Evolutionary conservation across 768 basidiomycete genomes (phyloP).

Genomic region (Pisolithus tinctorius): DNA sequence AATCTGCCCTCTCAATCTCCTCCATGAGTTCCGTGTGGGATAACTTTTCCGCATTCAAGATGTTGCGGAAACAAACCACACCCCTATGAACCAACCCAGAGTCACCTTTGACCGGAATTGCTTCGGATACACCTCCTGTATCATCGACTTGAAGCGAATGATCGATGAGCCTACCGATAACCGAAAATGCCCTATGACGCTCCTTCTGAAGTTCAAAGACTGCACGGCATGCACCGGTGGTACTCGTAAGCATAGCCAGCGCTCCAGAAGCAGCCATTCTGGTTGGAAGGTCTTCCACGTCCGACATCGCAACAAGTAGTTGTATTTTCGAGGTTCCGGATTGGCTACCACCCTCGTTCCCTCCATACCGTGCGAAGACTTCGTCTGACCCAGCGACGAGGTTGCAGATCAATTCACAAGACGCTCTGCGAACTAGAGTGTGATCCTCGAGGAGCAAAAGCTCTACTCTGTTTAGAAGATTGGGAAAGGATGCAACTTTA

Average conservation of each 20-base stretch:
- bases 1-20: constrained; percentile 46
- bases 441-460: constrained; percentile 79
- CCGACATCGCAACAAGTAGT: constrained; percentile 76
- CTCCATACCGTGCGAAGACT: constrained; percentile 69
- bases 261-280: constrained; percentile 88
- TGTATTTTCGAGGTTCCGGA: constrained; percentile 58
- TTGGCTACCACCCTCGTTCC: constrained; percentile 25
- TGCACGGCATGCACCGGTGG: constrained; percentile 50
- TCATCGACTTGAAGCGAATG: constrained; percentile 35
- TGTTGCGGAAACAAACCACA: constrained; percentile 64
- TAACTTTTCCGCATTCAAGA: constrained; percentile 43
- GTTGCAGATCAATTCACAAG: constrained; percentile 90
- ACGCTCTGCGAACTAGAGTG: constrained; percentile 73
- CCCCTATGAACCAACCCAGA: constrained; percentile 73
- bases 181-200: constrained; percentile 52
- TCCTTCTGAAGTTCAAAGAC: constrained; percentile 63
- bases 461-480: constrained; percentile 61
- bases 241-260: constrained; percentile 70
- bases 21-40: constrained; percentile 38
- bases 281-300: constrained; percentile 81
- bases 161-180: constrained; percentile 64
- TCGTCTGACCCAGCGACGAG: constrained; percentile 71
- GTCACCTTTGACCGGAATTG: constrained; percentile 28
- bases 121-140: constrained; percentile 33
- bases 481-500: constrained; percentile 57